Evolutionary conservation across 345 rosid genomes (phyloP).

Genomic region (Salix koriyanagi): DNA sequence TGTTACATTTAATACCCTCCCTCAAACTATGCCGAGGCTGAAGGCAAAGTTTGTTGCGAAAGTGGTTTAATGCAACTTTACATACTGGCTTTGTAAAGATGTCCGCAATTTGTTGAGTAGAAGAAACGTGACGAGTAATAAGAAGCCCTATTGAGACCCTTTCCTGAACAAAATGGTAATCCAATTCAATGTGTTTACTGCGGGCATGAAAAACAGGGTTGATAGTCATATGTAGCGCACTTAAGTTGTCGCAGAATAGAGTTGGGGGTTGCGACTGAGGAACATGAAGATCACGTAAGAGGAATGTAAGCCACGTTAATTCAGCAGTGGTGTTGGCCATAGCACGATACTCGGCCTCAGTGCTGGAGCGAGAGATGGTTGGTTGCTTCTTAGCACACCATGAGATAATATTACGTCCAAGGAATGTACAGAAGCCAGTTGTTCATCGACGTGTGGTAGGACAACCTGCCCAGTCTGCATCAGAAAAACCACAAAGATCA

Average conservation of each 20-base stretch:
- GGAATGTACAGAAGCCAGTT: not conserved
- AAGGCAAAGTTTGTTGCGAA: not conserved
- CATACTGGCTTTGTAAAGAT: not conserved
- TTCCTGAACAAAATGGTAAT: no score
- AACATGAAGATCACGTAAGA: not conserved
- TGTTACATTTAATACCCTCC: not conserved
- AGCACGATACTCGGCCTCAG: not conserved
- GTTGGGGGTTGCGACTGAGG: not conserved
- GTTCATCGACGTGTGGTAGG: fast-evolving
- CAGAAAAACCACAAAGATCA: not conserved
- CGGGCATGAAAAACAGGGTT: not conserved
- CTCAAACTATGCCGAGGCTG: not conserved
- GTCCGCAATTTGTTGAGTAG: not conserved
- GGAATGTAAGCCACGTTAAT: not conserved
- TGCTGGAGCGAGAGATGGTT: not conserved
- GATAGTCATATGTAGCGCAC: not conserved
- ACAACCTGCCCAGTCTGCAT: not conserved
- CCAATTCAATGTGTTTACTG: no score
- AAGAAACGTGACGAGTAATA: no score
- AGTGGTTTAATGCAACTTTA: not conserved
- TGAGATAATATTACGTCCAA: not conserved
- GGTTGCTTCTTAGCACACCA: not conserved
- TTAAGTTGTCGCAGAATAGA: not conserved
- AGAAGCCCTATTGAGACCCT: no score
- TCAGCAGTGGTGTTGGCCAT: not conserved